Percentiles rank a stretch among this genome's conserved stretches.
Evolutionary conservation across 345 rosid genomes (phyloP).

Genomic region (Salix udensis): DNA sequence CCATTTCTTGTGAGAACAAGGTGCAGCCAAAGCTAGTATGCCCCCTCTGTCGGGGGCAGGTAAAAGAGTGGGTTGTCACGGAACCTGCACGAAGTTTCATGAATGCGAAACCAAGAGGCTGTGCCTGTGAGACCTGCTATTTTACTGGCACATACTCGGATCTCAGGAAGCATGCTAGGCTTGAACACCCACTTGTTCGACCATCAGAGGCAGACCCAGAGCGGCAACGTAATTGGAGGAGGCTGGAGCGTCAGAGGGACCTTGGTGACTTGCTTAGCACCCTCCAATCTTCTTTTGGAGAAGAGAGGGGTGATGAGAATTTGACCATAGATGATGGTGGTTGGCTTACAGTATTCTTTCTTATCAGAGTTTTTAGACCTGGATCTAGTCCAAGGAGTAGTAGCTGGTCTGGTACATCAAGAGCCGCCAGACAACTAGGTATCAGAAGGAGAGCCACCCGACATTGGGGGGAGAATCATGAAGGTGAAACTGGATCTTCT

Average conservation of each 20-base stretch:
- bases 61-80: constrained; percentile 72
- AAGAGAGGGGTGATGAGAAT: constrained; percentile 60
- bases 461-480: constrained; percentile 83
- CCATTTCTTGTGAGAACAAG: constrained; percentile 35
- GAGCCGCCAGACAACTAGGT: constrained; percentile 63
- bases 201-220: constrained; percentile 92
- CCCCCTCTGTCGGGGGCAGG: constrained; percentile 84
- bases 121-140: constrained; percentile 80
- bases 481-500: constrained; percentile 62
- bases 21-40: constrained; percentile 53
- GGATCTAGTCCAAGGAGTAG: constrained; percentile 67
- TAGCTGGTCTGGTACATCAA: constrained; percentile 69
- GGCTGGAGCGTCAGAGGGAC: constrained; percentile 93
- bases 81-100: constrained; percentile 72
- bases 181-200: constrained; percentile 73
- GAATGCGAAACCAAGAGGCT: constrained; percentile 81
- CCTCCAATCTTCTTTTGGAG: constrained; percentile 78
- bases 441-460: constrained; percentile 64
- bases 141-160: constrained; percentile 73
- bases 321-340: constrained; percentile 65
- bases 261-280: constrained; percentile 91
- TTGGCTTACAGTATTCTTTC: constrained; percentile 83
- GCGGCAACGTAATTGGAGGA: constrained; percentile 88
- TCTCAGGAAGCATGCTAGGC: constrained; percentile 89
- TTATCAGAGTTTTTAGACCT: constrained; percentile 76